phyloP scores from a whole-genome alignment of 352 stramenopile genomes.

The Peronospora tabacina region DNA sequence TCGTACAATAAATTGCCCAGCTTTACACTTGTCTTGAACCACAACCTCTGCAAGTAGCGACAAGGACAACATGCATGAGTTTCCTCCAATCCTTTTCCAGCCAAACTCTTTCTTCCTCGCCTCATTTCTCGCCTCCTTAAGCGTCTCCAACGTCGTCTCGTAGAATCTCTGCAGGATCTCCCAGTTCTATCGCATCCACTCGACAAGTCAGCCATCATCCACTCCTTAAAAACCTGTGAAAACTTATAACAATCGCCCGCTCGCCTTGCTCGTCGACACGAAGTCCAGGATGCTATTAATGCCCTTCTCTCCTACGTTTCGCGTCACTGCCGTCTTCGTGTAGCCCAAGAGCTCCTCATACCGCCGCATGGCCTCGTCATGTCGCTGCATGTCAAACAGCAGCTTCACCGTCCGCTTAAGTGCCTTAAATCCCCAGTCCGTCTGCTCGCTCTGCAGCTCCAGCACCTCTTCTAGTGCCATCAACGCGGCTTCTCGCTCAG shows the following conservation, averaged over 20 bases:
- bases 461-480: conserved; percentile 48
- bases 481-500: conserved; percentile 34
- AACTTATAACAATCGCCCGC: background rate
- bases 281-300: conserved; percentile 94
- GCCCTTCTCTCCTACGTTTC: conserved; percentile 92
- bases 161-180: conserved; percentile 81
- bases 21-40: conserved; percentile 96
- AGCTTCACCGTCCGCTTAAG: conserved; percentile 94
- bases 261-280: conserved; percentile 79
- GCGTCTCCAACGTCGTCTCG: conserved; percentile 77
- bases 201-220: background rate
- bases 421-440: conserved; percentile 90
- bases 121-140: conserved; percentile 80
- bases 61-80: background rate
- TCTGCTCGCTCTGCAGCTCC: conserved; percentile 42
- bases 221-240: background rate
- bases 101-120: background rate
- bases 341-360: conserved; percentile 89
- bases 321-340: conserved; percentile 82
- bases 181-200: conserved; percentile 44
- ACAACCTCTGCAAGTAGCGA: conserved; percentile 58
- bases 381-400: conserved; percentile 67
- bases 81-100: background rate
- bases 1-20: conserved; percentile 90
- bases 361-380: conserved; percentile 61